Conservation (phyloP, 2,329 filamentous ascomycete genomes). For the Ilyonectria sp. region DNA sequence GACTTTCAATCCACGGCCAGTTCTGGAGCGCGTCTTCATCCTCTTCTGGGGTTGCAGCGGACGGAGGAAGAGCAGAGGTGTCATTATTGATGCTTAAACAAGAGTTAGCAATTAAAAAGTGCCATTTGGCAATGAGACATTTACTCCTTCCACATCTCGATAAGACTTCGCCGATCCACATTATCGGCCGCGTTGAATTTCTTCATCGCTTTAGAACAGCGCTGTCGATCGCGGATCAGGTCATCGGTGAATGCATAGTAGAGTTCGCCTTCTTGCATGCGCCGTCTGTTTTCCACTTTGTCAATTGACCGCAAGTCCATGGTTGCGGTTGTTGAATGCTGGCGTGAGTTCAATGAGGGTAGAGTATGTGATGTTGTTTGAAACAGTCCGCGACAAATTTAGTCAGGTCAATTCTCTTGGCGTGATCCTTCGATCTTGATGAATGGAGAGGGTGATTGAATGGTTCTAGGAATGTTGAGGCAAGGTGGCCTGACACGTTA, state of each 20-base stretch:
- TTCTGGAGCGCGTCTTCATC: constrained; percentile 76
- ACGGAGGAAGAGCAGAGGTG: constrained; percentile 74
- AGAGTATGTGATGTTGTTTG: too few species aligned
- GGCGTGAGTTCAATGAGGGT: too few species aligned
- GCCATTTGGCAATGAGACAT: neutral
- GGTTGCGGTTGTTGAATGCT: too few species aligned
- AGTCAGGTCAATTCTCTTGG: too few species aligned
- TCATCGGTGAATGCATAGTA: constrained; percentile 82
- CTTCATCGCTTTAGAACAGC: constrained; percentile 73
- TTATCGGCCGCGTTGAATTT: constrained; percentile 76
- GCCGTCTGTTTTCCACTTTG: constrained; percentile 63
- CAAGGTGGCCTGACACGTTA: too few species aligned
- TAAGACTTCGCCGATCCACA: constrained; percentile 71
- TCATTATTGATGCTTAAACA: neutral
- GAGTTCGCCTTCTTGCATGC: constrained; percentile 78
- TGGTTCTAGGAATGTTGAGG: too few species aligned
- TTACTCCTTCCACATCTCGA: constrained; percentile 81
- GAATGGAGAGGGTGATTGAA: too few species aligned
- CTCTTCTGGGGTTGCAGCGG: constrained; percentile 68
- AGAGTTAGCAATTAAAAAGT: neutral
- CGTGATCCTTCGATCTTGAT: too few species aligned
- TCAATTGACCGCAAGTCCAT: constrained; percentile 50
- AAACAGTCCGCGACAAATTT: too few species aligned
- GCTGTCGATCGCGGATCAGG: constrained; percentile 73
- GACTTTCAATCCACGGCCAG: constrained; percentile 78